Percentiles rank a stretch among this genome's conserved stretches.
Evolutionary conservation across 257 asterid species (phyloP).

Genomic region (Capsicum pubescens): DNA sequence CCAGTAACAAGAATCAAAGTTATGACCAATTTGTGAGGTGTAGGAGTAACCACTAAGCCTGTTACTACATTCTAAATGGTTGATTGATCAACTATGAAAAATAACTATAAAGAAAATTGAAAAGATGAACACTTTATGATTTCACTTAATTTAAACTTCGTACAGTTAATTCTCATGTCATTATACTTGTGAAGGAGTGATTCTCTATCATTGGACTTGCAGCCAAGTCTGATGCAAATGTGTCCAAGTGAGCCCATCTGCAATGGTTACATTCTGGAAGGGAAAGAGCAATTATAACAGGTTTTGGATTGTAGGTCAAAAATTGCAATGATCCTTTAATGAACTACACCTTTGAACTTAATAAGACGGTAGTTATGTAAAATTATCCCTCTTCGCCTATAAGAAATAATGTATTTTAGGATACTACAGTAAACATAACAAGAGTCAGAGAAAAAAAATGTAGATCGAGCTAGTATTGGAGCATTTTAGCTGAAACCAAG

Average conservation of each 20-base stretch:
- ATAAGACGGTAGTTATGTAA: constrained; percentile 57
- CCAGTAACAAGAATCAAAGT: too few species aligned
- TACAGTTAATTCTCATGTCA: too few species aligned
- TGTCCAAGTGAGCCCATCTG: constrained; percentile 73
- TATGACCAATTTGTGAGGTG: too few species aligned
- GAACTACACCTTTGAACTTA: constrained; percentile 70
- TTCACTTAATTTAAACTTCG: too few species aligned
- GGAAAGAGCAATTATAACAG: constrained; percentile 25
- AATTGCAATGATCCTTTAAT: neutral
- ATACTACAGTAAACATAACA: constrained; percentile 66
- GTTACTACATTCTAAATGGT: too few species aligned
- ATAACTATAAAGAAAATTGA: too few species aligned
- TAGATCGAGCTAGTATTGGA: neutral
- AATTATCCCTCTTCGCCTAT: constrained; percentile 65
- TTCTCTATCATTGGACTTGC: too few species aligned
- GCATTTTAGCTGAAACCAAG: neutral
- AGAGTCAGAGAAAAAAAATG: constrained; percentile 56
- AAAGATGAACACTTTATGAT: too few species aligned
- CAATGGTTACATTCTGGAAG: constrained; percentile 61
- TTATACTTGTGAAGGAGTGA: too few species aligned
- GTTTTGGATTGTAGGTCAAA: neutral
- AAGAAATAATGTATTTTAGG: constrained; percentile 14
- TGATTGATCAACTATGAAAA: too few species aligned
- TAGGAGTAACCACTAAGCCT: too few species aligned
- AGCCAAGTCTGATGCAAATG: constrained; percentile 84